Evolutionary conservation across 2,329 filamentous ascomycete genomes (phyloP).

Genomic region (Ilyonectria destructans): DNA sequence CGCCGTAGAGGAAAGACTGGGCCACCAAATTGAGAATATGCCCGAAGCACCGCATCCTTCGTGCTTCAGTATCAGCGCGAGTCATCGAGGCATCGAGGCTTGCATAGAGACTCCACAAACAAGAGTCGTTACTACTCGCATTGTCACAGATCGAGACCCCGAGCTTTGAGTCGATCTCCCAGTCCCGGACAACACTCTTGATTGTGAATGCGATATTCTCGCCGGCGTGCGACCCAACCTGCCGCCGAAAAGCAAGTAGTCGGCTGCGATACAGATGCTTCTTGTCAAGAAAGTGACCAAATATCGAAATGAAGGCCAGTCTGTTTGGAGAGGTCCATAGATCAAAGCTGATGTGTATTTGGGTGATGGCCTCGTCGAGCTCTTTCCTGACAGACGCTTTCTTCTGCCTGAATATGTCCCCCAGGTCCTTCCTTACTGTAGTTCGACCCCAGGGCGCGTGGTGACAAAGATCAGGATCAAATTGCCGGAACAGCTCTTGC

Average conservation of each 20-base stretch:
- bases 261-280: neutral
- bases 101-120: constrained; percentile 1
- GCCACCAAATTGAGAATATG: constrained; percentile 27
- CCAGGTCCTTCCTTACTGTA: constrained; percentile 26
- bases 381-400: constrained; percentile 17
- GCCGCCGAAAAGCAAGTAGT: neutral
- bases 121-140: constrained; percentile 3
- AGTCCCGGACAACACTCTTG: constrained; percentile 10
- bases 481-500: constrained; percentile 25
- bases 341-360: neutral
- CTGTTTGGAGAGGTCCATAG: neutral
- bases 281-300: neutral
- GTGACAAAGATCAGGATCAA: constrained; percentile 20
- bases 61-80: neutral
- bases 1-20: constrained; percentile 22
- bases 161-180: constrained; percentile 1
- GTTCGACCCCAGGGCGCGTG: constrained; percentile 19
- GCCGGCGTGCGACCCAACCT: neutral
- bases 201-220: constrained; percentile 13
- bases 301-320: neutral
- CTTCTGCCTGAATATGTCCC: constrained; percentile 24
- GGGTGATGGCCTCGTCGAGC: neutral
- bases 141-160: constrained; percentile 1
- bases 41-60: too few species aligned
- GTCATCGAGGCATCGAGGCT: neutral